Percentiles rank a stretch among this genome's conserved stretches.
These are phyloP conservation scores for Cyphellophora attinorum DNA, from an alignment of 2,329 filamentous ascomycete genomes.

Conservation along the genomic window DNA sequence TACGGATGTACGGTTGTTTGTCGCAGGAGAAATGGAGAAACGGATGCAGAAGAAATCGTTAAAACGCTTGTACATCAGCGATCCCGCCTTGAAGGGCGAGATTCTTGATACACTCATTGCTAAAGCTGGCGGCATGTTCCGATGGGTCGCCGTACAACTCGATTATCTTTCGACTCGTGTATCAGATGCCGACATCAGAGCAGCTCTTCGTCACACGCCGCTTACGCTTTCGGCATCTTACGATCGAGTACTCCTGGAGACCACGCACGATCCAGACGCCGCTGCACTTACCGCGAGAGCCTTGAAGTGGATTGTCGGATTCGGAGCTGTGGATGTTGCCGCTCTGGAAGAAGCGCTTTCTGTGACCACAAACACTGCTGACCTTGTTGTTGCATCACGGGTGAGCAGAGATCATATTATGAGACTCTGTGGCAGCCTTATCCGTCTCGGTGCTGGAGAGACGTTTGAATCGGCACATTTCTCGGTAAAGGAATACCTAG, in stretches of 20 bases:
- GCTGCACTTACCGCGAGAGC: neutral
- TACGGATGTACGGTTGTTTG: slow-evolving; percentile 1
- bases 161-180: neutral
- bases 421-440: neutral
- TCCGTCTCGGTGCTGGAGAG: neutral
- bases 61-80: neutral
- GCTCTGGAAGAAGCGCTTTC: neutral
- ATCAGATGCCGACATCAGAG: neutral
- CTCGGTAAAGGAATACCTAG: slow-evolving; percentile 25
- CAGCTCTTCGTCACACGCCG: neutral
- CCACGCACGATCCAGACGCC: neutral
- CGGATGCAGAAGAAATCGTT: neutral
- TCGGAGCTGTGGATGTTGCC: neutral
- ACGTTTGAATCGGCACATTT: slow-evolving; percentile 20
- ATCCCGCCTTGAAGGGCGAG: neutral
- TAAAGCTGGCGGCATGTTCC: neutral
- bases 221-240: neutral
- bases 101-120: neutral
- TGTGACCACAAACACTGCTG: neutral
- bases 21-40: neutral
- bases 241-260: neutral
- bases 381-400: neutral
- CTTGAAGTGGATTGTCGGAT: neutral
- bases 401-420: neutral
- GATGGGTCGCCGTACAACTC: neutral